Evolutionary conservation across 2,329 filamentous ascomycete species (phyloP), one percentile per base, ranked within the genome.

Genomic region (Aspergillus spinulosporus): DNA sequence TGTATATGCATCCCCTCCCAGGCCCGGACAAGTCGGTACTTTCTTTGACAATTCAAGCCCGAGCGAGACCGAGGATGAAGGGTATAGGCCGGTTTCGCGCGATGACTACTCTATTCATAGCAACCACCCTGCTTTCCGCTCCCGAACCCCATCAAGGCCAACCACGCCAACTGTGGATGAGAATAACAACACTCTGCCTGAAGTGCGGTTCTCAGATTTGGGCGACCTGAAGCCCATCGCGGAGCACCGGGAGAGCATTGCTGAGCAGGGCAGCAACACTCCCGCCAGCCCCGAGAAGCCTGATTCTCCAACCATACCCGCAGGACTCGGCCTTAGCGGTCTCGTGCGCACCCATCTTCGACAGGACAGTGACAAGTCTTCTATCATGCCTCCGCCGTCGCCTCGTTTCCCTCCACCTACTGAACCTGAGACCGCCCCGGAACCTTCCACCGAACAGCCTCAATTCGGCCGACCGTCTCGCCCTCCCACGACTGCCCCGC

Each of bases 301-400:
- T 3, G 90, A 96, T 66, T 96, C 92, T 0, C 92, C 92, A 0
- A 95, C 90, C 0, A 76, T 96, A 1, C 87, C 72, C 26, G 58
- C 89, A 0, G 74, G 72, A 2, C 62, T 74, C 14, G 91, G 90
- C 1, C 79, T 97, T 12, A 93, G 88, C 66, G 89, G 88, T 1
- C 83, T 96, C 78, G 87, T 96, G 45, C 85, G 88, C 32, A 88
- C 92, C 59, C 94, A 97, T 77, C 77, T 97, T 40, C 86, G 94
- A 49, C 85, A 85, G 34, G 85, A 88, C 61, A 97, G 93, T 74
- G 88, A 87, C 57, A 82, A 85, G 11, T 97, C 93, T 0, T 95
- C 91, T 0, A 80, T 94, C 28, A 91, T 90, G 63, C 84, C 83
- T 28, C 76, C 75, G 54, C 75, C 74, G 26, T 77, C 77, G 7